A percentile compares a stretch with the other conserved stretches of the same genome.
phyloP scores from a whole-genome alignment of 2,329 filamentous ascomycete species.

The Dactylellina cionopaga region DNA sequence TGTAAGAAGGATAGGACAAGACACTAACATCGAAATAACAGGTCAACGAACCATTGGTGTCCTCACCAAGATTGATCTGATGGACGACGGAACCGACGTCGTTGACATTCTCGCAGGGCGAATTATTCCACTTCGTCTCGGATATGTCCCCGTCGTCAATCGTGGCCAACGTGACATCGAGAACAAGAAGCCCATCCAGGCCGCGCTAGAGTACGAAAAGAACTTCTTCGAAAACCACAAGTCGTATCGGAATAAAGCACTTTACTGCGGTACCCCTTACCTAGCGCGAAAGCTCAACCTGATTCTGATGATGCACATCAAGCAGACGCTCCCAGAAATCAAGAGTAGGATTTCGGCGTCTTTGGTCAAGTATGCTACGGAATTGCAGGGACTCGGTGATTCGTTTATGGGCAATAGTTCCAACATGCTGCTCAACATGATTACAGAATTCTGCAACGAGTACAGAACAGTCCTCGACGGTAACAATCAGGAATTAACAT shows the following conservation, averaged over 20 bases:
- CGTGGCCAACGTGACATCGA: constrained; percentile 97
- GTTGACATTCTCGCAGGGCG: constrained; percentile 97
- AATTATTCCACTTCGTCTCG: constrained; percentile 92
- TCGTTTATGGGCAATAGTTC: constrained; percentile 95
- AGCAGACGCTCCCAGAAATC: constrained; percentile 98
- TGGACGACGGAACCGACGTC: constrained; percentile 98
- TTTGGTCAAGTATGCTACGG: constrained; percentile 86
- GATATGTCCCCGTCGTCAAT: constrained; percentile 98
- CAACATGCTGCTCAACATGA: constrained; percentile 97
- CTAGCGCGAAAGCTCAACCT: constrained; percentile 95
- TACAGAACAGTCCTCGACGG: constrained; percentile 96
- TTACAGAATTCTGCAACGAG: constrained; percentile 97
- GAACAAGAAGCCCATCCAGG: constrained; percentile 93
- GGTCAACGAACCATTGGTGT: constrained; percentile 94
- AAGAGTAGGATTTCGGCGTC: constrained; percentile 96
- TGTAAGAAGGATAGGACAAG: background rate
- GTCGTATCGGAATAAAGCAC: constrained; percentile 97
- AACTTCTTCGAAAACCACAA: constrained; percentile 99
- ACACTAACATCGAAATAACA: constrained; percentile 25
- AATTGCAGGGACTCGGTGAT: constrained; percentile 84
- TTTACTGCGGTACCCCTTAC: constrained; percentile 98
- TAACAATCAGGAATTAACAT: constrained; percentile 95
- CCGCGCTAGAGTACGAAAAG: constrained; percentile 91
- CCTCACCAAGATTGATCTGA: constrained; percentile 96
- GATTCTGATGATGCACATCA: constrained; percentile 99